Conservation (phyloP, 108 stramenopile species). For the Cyclostephanos invisitatus region DNA sequence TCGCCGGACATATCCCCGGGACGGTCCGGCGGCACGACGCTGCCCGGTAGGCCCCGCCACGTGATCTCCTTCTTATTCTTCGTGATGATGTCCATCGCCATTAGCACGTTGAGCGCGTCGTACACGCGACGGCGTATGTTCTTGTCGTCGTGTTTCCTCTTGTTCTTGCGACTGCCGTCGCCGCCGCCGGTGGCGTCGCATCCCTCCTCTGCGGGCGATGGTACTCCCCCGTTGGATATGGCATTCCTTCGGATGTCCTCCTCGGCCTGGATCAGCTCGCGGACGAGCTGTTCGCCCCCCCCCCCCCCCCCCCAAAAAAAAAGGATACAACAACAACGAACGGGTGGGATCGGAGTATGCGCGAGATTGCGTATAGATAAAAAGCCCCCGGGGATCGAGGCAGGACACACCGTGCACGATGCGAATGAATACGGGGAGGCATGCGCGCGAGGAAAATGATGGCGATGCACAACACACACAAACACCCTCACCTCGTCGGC, state of each 20-base stretch:
- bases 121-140: constrained; percentile 94
- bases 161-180: constrained; percentile 43
- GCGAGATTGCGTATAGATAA: too few species aligned
- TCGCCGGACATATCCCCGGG: too few species aligned
- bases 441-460: too few species aligned
- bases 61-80: constrained; percentile 88
- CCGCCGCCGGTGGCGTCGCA: too few species aligned
- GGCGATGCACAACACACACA: constrained; percentile 28
- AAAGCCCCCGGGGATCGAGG: too few species aligned
- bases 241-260: constrained; percentile 29
- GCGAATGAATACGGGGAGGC: too few species aligned
- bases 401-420: too few species aligned
- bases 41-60: constrained; percentile 86
- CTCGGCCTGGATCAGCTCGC: constrained; percentile 53
- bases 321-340: constrained; percentile 2
- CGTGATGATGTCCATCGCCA: constrained; percentile 95
- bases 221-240: constrained; percentile 4
- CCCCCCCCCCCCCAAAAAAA: too few species aligned
- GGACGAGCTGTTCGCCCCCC: constrained; percentile 31
- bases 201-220: constrained; percentile 49
- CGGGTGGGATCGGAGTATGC: too few species aligned
- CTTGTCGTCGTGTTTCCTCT: constrained; percentile 82
- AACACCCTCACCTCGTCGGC: constrained; percentile 96
- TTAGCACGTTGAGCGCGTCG: constrained; percentile 94
- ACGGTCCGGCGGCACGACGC: constrained; percentile 5